A percentile compares a stretch with the other conserved stretches of the same genome.
Conservation (phyloP, 305 asterid species). For the Salvia sclarea region DNA sequence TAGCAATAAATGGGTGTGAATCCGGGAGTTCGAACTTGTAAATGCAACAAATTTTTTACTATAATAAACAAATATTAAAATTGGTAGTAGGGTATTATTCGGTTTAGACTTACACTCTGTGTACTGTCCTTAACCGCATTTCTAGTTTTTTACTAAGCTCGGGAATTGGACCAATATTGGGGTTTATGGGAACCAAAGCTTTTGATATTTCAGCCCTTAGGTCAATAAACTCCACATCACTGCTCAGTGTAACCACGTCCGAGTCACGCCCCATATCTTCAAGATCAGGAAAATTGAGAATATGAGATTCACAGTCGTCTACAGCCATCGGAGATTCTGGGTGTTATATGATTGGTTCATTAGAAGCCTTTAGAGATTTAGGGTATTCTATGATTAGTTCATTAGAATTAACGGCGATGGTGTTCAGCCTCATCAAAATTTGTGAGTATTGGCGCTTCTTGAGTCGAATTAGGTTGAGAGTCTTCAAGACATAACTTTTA, state of each 20-base stretch:
- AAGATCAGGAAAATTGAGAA: not conserved
- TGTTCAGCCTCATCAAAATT: no score
- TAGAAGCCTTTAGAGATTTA: no score
- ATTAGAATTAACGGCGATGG: no score
- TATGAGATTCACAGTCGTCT: no score
- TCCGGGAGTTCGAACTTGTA: constrained; percentile 71
- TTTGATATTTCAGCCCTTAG: constrained; percentile 25
- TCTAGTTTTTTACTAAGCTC: constrained; percentile 33
- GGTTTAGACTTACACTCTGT: constrained; percentile 49
- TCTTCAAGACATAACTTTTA: constrained; percentile 42
- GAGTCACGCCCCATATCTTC: constrained; percentile 41
- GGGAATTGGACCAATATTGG: constrained; percentile 34
- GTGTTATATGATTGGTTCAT: constrained; percentile 51
- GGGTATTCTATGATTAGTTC: no score
- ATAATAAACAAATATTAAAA: no score
- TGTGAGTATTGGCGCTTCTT: constrained; percentile 3
- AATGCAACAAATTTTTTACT: not conserved
- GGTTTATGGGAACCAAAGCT: constrained; percentile 35
- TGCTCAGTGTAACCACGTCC: no score
- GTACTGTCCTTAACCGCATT: constrained; percentile 45
- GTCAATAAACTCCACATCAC: constrained; percentile 18
- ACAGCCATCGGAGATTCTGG: constrained; percentile 62
- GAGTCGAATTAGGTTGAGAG: constrained; percentile 29
- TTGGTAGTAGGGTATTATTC: no score
- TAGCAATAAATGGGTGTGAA: constrained; percentile 49